Evolutionary conservation across 1,284 basidiomycete genomes (phyloP).

Genomic region (Cutaneotrichosporon sp.): DNA sequence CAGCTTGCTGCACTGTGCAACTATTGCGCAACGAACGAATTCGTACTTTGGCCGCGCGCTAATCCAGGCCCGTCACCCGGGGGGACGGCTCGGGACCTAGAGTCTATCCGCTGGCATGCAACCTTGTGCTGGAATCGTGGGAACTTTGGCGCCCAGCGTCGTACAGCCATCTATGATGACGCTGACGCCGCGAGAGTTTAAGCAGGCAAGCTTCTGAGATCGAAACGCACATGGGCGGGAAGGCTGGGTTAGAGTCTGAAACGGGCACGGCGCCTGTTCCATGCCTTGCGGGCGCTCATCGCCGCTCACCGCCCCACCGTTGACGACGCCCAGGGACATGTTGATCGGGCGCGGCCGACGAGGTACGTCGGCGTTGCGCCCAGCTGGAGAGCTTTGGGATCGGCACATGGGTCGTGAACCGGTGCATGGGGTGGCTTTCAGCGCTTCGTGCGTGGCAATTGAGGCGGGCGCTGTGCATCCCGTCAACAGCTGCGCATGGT

Average conservation of each 20-base stretch:
- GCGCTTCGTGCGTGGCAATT: too few species aligned
- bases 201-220: background rate
- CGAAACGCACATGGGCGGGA: background rate
- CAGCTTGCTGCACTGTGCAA: background rate
- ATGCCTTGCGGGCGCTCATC: background rate
- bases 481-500: too few species aligned
- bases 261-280: background rate
- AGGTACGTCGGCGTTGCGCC: too few species aligned
- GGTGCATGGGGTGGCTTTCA: too few species aligned
- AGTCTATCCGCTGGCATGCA: background rate
- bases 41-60: background rate
- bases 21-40: background rate
- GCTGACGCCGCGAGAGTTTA: background rate
- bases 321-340: background rate
- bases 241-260: background rate
- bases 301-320: background rate
- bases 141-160: background rate
- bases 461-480: too few species aligned
- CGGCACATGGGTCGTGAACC: too few species aligned
- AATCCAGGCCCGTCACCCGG: background rate
- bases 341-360: too few species aligned
- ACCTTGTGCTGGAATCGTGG: background rate
- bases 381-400: too few species aligned
- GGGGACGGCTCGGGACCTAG: background rate
- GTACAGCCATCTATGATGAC: background rate